Evolutionary conservation across 768 basidiomycete genomes (phyloP).

Genomic region (Lepiota venenata): DNA sequence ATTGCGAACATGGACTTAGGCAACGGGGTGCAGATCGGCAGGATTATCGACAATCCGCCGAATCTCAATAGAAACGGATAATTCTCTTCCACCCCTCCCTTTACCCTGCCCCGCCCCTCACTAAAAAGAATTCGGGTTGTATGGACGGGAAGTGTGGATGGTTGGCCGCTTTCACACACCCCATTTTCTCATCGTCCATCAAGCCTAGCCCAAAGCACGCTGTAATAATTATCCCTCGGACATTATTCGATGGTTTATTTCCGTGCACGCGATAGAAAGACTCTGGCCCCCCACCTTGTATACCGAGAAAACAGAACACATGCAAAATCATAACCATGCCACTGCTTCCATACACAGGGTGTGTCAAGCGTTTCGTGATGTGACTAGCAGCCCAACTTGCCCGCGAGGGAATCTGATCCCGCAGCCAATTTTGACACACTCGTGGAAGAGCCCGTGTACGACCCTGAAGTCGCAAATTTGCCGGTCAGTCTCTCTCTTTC

Average conservation of each 20-base stretch:
- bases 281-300: background rate
- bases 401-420: background rate
- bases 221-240: background rate
- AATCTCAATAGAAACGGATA: background rate
- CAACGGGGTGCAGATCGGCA: background rate
- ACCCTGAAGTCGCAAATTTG: background rate
- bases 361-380: background rate
- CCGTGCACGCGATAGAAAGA: constrained; percentile 1
- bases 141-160: too few species aligned
- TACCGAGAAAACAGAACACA: background rate
- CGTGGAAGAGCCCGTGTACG: constrained; percentile 7
- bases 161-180: too few species aligned
- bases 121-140: too few species aligned
- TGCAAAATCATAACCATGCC: background rate
- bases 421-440: background rate
- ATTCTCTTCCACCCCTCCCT: too few species aligned
- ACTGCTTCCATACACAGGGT: too few species aligned
- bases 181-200: too few species aligned
- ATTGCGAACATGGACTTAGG: background rate
- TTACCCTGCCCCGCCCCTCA: too few species aligned
- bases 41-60: constrained; percentile 2
- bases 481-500: too few species aligned
- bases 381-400: background rate
- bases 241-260: background rate
- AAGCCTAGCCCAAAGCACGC: background rate